Evolutionary conservation across 345 rosid genomes (phyloP).

Genomic region (Durio zibethinus): DNA sequence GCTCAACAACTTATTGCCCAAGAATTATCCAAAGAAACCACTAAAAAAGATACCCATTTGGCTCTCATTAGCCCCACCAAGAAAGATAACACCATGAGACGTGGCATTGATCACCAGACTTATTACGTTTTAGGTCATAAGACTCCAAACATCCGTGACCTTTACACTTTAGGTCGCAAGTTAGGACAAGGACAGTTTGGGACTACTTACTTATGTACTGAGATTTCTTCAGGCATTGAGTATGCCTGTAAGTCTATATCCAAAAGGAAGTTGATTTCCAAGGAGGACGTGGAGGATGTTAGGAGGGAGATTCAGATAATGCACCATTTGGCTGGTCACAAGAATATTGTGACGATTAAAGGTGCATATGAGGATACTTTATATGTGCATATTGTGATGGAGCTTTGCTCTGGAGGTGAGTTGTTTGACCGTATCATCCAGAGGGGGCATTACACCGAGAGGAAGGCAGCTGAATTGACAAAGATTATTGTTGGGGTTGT

Average conservation of each 20-base stretch:
- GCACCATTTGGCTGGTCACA: slow-evolving; percentile 98
- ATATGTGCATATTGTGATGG: slow-evolving; percentile 93
- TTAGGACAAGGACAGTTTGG: slow-evolving; percentile 98
- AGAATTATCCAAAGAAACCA: slow-evolving; percentile 33
- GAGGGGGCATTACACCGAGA: slow-evolving; percentile 95
- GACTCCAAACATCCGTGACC: slow-evolving; percentile 83
- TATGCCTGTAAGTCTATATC: slow-evolving; percentile 98
- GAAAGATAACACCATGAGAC: slow-evolving; percentile 65
- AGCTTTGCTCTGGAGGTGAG: slow-evolving; percentile 96
- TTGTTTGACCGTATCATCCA: slow-evolving; percentile 91
- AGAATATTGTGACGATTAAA: slow-evolving; percentile 86
- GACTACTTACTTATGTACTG: slow-evolving; percentile 80
- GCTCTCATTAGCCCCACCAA: slow-evolving; percentile 40
- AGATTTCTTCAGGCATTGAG: slow-evolving; percentile 58
- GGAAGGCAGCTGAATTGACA: slow-evolving; percentile 92
- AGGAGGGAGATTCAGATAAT: slow-evolving; percentile 97
- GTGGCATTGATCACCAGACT: slow-evolving; percentile 59
- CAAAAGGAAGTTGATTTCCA: slow-evolving; percentile 87
- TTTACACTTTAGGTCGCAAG: slow-evolving; percentile 74
- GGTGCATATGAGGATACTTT: slow-evolving; percentile 91
- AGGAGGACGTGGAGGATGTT: slow-evolving; percentile 94
- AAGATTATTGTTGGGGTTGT: slow-evolving; percentile 94
- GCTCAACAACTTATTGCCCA: slow-evolving; percentile 34
- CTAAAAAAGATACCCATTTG: slow-evolving; percentile 32
- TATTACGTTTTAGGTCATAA: slow-evolving; percentile 82